phyloP scores from a whole-genome alignment of 352 stramenopile species.

The Globisporangium barbulae region DNA sequence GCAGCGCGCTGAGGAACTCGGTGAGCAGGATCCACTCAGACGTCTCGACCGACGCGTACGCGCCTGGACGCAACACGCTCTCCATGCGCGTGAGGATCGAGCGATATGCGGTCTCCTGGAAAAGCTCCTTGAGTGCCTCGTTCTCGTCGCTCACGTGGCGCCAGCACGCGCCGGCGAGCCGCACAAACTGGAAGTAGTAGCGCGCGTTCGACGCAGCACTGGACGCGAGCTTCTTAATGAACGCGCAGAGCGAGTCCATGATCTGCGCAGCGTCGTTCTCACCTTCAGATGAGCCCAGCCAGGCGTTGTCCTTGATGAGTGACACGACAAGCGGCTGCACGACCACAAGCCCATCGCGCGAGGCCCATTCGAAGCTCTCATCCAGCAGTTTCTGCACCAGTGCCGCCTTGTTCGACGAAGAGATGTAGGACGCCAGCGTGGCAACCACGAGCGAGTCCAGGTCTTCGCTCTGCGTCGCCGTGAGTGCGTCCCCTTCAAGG shows the following conservation, averaged over 20 bases:
- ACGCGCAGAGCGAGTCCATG: constrained; percentile 10
- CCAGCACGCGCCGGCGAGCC: constrained; percentile 20
- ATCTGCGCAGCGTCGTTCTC: neutral
- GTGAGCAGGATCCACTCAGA: constrained; percentile 35
- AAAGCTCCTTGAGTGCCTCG: constrained; percentile 15
- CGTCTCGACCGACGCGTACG: constrained; percentile 33
- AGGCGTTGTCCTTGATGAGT: constrained; percentile 14
- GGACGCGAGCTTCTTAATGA: constrained; percentile 19
- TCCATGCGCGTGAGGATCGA: constrained; percentile 29
- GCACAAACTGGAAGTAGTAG: constrained; percentile 23
- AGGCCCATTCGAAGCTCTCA: constrained; percentile 16
- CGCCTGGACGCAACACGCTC: constrained; percentile 27
- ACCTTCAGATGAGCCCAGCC: neutral
- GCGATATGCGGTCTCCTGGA: constrained; percentile 28
- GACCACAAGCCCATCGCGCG: constrained; percentile 13
- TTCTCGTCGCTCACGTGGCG: constrained; percentile 6
- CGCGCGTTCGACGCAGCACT: constrained; percentile 18
- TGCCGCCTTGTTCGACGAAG: constrained; percentile 2
- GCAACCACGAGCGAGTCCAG: constrained; percentile 20
- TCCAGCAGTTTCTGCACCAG: constrained; percentile 15
- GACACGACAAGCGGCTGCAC: constrained; percentile 22
- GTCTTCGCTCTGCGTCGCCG: constrained; percentile 12
- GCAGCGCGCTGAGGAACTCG: constrained; percentile 36
- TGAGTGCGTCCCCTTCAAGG: constrained; percentile 1
- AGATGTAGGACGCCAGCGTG: constrained; percentile 16